Evolutionary conservation across 495 filamentous ascomycete species (phyloP).

Genomic region (Xylaria castorea): DNA sequence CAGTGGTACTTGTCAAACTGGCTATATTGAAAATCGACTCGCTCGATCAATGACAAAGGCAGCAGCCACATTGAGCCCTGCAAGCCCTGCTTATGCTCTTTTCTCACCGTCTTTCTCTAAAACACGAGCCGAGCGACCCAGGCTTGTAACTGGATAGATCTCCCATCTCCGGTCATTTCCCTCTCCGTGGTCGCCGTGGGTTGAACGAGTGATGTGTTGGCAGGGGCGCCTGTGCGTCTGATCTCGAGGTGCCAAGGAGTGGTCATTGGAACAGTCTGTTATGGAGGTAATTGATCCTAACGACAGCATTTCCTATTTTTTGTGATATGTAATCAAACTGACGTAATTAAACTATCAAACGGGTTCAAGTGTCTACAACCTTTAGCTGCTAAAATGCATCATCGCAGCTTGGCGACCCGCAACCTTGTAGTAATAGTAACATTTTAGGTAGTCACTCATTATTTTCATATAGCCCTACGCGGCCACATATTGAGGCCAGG

Average conservation of each 20-base stretch:
- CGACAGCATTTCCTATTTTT: constrained; percentile 18
- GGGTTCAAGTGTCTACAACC: background rate
- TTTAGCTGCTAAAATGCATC: constrained; percentile 37
- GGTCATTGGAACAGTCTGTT: constrained; percentile 33
- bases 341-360: background rate
- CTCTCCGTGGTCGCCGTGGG: constrained; percentile 25
- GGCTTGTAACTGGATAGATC: constrained; percentile 16
- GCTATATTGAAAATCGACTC: constrained; percentile 18
- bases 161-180: constrained; percentile 1
- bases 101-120: constrained; percentile 32
- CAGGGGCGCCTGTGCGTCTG: constrained; percentile 17
- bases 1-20: constrained; percentile 7
- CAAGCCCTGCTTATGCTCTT: constrained; percentile 19
- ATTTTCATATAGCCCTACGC: constrained; percentile 24
- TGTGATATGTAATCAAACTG: constrained; percentile 5
- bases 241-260: constrained; percentile 33
- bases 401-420: constrained; percentile 26
- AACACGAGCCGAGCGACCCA: constrained; percentile 11
- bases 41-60: constrained; percentile 17
- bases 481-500: constrained; percentile 9
- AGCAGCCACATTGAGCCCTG: constrained; percentile 22
- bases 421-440: constrained; percentile 6
- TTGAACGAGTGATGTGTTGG: constrained; percentile 42
- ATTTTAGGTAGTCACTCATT: background rate
- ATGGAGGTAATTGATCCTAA: constrained; percentile 9